Conservation (phyloP, 2,329 filamentous ascomycete genomes). For the Fusarium sp. region DNA sequence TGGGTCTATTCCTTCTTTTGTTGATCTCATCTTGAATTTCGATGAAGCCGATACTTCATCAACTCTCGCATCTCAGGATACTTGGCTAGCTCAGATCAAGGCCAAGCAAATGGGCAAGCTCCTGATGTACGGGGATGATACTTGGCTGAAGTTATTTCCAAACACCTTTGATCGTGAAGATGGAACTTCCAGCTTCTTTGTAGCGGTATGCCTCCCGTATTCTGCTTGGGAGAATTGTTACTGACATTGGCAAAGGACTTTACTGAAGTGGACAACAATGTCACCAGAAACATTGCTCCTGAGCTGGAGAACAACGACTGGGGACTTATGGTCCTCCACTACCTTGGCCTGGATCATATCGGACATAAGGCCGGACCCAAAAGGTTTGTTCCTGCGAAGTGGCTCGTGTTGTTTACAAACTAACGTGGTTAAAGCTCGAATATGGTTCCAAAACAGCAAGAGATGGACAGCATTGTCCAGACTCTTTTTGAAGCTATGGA, state of each 20-base stretch:
- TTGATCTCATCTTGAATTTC: conserved; percentile 96
- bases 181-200: conserved; percentile 97
- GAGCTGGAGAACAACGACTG: conserved; percentile 85
- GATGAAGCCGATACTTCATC: conserved; percentile 94
- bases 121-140: conserved; percentile 97
- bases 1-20: conserved; percentile 96
- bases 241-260: conserved; percentile 75
- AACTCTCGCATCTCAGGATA: conserved; percentile 88
- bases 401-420: not conserved
- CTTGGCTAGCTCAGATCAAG: conserved; percentile 94
- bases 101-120: conserved; percentile 77
- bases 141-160: conserved; percentile 97
- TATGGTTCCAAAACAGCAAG: conserved; percentile 91
- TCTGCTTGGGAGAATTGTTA: not conserved
- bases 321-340: conserved; percentile 94
- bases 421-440: conserved; percentile 69
- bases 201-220: conserved; percentile 76
- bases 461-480: conserved; percentile 89
- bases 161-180: conserved; percentile 86
- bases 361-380: conserved; percentile 93
- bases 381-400: conserved; percentile 62
- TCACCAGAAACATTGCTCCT: conserved; percentile 85
- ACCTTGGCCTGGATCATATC: conserved; percentile 95
- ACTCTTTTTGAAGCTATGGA: conserved; percentile 82
- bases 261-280: conserved; percentile 96